Base-by-base conservation (phyloP, 441 rosid species). In the Cnidoscolus chayamansa region DNA sequence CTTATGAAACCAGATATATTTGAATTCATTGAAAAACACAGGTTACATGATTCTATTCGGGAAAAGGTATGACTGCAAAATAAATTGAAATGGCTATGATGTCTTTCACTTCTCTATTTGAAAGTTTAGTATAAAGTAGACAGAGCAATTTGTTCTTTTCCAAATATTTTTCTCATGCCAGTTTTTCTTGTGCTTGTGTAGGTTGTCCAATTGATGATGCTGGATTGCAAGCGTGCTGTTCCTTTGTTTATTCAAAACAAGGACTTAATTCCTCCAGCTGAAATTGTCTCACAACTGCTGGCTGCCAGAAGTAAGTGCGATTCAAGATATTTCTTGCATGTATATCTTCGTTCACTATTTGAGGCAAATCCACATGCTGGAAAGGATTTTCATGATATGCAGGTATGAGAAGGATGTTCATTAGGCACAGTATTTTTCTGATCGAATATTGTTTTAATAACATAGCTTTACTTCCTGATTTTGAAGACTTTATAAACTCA, bases 301-400 rank as follows among this genome's bases (percentile, higher is more conserved):
- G 83, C 69, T 77, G 82, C 92, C 65, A 71, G 82, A 76, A 80
- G 84, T 6, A 87, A 89, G 83, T 86, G 96, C 50, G 90, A 88
- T 84, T 86, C 97, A 49, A 90, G 96, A 87, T 87, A 79, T 80
- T 93, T 87, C 86, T 82, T 93, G 86, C 86, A 93, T 84, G 80
- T 84, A 67, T 96, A 93, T 82, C 86, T 96, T 65, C 97, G 90
- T 82, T 77, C 89, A n/a, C 77, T 96, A 68, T 96, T 86, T 85
- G 93, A 86, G 89, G 94, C 81, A 69, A 86, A 85, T 77, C 93
- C 89, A 47, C 86, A 92, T 81, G 84, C 83, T 54, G 99, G 98
- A 77, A 93, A 77, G 81, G 98, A 93, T 77, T 93, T 83, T 84
- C 99, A 93, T 81, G 97, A 93, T 82, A 87, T 96, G 94, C 99